phyloP scores from a whole-genome alignment of 192 early-diverging fungal species.

The Coemansia sp. region DNA sequence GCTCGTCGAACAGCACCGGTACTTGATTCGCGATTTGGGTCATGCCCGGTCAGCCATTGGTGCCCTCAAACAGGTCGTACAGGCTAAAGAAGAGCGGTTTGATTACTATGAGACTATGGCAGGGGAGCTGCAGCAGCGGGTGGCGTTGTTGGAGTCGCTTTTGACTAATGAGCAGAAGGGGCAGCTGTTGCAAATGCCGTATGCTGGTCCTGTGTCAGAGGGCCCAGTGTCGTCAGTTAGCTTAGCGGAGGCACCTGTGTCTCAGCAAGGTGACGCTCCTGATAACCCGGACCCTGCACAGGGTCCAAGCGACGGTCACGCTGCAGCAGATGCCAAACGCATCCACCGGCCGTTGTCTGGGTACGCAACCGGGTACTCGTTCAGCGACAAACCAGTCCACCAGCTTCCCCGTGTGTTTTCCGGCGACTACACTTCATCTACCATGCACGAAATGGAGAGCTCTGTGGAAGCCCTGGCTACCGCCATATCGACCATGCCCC shows the following conservation, averaged over 20 bases:
- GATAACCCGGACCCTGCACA: not conserved
- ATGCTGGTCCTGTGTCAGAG: not conserved
- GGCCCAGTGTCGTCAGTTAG: not conserved
- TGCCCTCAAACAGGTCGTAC: slow-evolving; percentile 47
- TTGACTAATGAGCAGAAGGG: slow-evolving; percentile 30
- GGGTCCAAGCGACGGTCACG: not conserved
- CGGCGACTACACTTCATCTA: slow-evolving; percentile 36
- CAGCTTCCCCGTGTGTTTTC: slow-evolving; percentile 52
- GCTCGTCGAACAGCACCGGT: slow-evolving; percentile 52
- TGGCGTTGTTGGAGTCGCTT: slow-evolving; percentile 29
- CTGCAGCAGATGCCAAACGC: not conserved
- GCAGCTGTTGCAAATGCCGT: slow-evolving; percentile 24
- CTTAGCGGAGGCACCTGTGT: not conserved
- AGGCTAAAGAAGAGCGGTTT: slow-evolving; percentile 44
- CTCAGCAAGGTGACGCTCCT: not conserved
- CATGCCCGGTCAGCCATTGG: slow-evolving; percentile 48
- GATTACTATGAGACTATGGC: slow-evolving; percentile 38
- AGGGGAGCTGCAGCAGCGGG: slow-evolving; percentile 34
- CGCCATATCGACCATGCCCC: slow-evolving; percentile 31
- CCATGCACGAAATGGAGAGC: slow-evolving; percentile 43
- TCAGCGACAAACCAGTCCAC: slow-evolving; percentile 35
- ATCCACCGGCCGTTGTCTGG: slow-evolving; percentile 37
- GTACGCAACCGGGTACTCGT: slow-evolving; percentile 30
- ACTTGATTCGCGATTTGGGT: slow-evolving; percentile 46
- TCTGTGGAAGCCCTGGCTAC: slow-evolving; percentile 38